Conservation (phyloP, 1,139 yeast genomes). For the Saccharomyces pastorianus region DNA sequence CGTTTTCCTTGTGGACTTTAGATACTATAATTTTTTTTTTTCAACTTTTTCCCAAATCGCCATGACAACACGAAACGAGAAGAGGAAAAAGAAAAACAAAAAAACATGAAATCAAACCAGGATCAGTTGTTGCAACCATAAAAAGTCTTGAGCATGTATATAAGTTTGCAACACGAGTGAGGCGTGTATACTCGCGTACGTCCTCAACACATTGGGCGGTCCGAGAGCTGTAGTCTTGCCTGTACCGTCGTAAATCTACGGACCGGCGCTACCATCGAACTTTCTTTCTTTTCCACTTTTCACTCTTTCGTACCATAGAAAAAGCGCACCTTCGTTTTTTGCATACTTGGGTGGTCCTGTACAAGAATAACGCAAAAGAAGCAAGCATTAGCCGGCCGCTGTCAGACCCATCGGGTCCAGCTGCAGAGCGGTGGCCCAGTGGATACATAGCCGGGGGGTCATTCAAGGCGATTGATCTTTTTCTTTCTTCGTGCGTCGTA, state of each 20-base stretch:
- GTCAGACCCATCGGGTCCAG: background rate
- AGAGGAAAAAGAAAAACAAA: background rate
- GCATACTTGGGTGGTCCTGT: background rate
- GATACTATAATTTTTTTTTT: background rate
- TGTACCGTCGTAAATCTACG: background rate
- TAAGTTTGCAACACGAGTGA: background rate
- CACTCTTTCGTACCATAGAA: background rate
- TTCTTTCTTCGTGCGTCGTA: background rate
- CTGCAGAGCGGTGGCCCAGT: background rate
- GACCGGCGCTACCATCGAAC: background rate
- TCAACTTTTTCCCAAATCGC: constrained; percentile 1
- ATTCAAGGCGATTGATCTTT: background rate
- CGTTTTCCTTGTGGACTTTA: background rate
- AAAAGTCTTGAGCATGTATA: background rate
- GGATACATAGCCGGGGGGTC: background rate
- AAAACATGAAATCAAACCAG: background rate
- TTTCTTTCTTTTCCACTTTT: background rate
- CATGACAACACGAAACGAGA: constrained; percentile 1
- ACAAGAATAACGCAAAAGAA: background rate
- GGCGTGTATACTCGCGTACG: background rate
- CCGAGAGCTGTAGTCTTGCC: background rate
- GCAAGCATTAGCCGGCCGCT: background rate
- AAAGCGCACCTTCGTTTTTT: background rate
- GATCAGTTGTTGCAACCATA: background rate
- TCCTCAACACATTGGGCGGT: background rate